phyloP scores from a whole-genome alignment of 768 basidiomycete genomes.

The Lentinula aciculospora region DNA sequence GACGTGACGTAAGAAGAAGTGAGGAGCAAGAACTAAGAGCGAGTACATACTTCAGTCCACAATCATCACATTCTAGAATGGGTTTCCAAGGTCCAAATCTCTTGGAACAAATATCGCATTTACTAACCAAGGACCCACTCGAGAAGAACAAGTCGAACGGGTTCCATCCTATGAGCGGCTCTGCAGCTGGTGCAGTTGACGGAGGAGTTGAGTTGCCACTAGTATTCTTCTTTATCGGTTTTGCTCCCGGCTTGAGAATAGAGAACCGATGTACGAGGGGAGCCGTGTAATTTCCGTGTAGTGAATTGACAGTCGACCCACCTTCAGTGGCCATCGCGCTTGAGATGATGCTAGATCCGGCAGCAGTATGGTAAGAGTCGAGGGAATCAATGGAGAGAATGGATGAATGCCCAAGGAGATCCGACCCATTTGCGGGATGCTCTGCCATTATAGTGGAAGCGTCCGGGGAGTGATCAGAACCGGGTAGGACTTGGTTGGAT shows the following conservation, averaged over 20 bases:
- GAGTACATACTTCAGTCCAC: conserved; percentile 59
- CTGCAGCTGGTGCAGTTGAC: conserved; percentile 4
- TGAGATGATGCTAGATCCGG: conserved; percentile 42
- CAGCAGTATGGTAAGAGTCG: conserved; percentile 64
- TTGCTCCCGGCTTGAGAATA: conserved; percentile 72
- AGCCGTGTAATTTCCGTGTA: conserved; percentile 32
- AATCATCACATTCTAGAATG: conserved; percentile 84
- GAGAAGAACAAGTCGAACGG: conserved; percentile 78
- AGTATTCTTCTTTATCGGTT: conserved; percentile 37
- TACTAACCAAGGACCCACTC: conserved; percentile 63
- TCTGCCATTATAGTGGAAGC: conserved; percentile 10
- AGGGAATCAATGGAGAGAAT: conserved; percentile 52
- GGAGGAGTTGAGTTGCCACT: conserved; percentile 27
- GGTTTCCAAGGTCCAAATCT: conserved; percentile 77
- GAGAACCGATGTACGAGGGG: conserved; percentile 82
- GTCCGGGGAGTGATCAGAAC: conserved; percentile 14
- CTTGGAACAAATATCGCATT: conserved; percentile 81
- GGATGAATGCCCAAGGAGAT: conserved; percentile 39
- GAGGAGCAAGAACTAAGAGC: conserved; percentile 2
- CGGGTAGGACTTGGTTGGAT: conserved; percentile 34
- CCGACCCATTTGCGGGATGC: conserved; percentile 22
- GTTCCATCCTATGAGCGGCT: conserved; percentile 49
- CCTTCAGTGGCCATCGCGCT: conserved; percentile 70
- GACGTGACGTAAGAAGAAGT: conserved; percentile 6
- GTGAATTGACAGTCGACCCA: conserved; percentile 57